Conservation (phyloP, 1,284 basidiomycete species). For the Mycena sp. region DNA sequence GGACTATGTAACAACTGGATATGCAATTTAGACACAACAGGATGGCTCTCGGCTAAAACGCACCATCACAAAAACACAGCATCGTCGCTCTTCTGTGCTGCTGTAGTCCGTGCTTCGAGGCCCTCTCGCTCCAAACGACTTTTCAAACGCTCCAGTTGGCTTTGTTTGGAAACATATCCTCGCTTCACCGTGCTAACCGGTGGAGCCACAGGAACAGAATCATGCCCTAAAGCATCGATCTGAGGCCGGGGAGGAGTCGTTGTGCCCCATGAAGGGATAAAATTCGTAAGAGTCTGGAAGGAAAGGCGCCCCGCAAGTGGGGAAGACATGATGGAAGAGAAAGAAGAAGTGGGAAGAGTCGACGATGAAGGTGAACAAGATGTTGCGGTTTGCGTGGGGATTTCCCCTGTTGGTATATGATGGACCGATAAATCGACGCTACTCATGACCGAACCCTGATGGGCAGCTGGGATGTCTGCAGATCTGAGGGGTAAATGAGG, state of each 20-base stretch:
- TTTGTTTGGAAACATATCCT: constrained; percentile 65
- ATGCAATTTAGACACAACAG: background rate
- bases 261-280: constrained; percentile 57
- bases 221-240: constrained; percentile 33
- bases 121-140: constrained; percentile 52
- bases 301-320: constrained; percentile 61
- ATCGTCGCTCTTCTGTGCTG: constrained; percentile 44
- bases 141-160: constrained; percentile 69
- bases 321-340: constrained; percentile 59
- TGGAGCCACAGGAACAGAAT: constrained; percentile 10
- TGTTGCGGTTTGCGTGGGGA: constrained; percentile 26
- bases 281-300: constrained; percentile 61
- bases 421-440: constrained; percentile 44
- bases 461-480: constrained; percentile 36
- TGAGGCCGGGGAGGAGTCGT: constrained; percentile 53
- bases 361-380: constrained; percentile 26
- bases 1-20: constrained; percentile 13
- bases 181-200: constrained; percentile 33
- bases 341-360: constrained; percentile 42
- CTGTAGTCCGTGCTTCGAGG: constrained; percentile 42
- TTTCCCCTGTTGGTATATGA: constrained; percentile 35
- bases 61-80: constrained; percentile 55
- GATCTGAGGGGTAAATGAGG: constrained; percentile 47
- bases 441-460: constrained; percentile 46
- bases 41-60: too few relatives aligned